Evolutionary conservation across 1,284 basidiomycete genomes (phyloP), one percentile per base, ranked within the genome.

Genomic region (Puccinia coronata): DNA sequence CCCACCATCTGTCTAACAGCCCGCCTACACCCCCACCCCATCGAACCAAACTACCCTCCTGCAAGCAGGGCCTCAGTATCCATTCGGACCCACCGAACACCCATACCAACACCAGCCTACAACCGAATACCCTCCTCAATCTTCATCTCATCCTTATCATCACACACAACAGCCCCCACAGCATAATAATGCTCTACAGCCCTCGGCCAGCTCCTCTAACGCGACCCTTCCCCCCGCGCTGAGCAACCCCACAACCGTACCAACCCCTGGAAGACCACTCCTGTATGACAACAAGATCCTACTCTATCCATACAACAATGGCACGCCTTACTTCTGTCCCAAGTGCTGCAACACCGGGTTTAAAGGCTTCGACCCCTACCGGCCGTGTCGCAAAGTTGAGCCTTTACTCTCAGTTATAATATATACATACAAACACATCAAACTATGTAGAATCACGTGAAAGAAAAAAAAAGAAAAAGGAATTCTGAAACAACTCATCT

Each of bases 331-430:
- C 73, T 39, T 63, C 16, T 83, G 83, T 57, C 47, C 73, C 0
- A 83, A 83, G 43, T 83, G 83, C 61, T 51, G 51, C 25, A 82
- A 83, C 55, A 83, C 79, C 16, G 83, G 83, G 23, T 83, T 57
- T 28, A 83, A 83, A 63, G 63, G 61, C 9, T 80, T 81, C 57
- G 82, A 83, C 59, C 83, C 83, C 8, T 73, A 79, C 8, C 69
- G 80, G n/a, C 83, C 83, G 8, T 83, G 83, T 55, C 53, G 79
- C 20, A 81, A 80, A 36, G 76, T 70, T 43, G 36, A 51, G 43
- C n/a, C n/a, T n/a, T n/a, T n/a, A n/a, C n/a, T n/a, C n/a, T n/a
- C n/a, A n/a, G n/a, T n/a, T n/a, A n/a, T n/a, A n/a, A n/a, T n/a
- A n/a, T n/a, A n/a, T n/a, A n/a, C n/a, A n/a, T n/a, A n/a, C n/a